A percentile compares a stretch with the other conserved stretches of the same genome.
Conservation (phyloP, 2,329 filamentous ascomycete genomes). For the Magnaporthales sp. region DNA sequence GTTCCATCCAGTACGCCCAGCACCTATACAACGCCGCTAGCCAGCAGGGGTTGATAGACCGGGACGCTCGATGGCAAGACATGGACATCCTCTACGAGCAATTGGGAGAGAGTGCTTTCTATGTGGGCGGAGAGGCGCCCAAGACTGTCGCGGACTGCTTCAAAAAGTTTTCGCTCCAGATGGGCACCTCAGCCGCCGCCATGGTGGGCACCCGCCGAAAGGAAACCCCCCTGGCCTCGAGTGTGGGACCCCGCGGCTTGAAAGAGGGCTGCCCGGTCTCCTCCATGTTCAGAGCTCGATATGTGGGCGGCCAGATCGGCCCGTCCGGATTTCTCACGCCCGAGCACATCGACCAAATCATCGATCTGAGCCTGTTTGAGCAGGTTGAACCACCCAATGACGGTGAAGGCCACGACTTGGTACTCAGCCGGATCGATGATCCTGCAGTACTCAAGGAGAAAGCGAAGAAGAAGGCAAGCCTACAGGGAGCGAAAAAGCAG, state of each 20-base stretch:
- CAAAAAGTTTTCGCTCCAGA: constrained; percentile 26
- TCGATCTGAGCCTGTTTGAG: constrained; percentile 20
- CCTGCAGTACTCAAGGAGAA: constrained; percentile 1
- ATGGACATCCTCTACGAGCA: constrained; percentile 23
- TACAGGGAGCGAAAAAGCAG: constrained; percentile 4
- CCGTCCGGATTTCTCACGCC: not conserved
- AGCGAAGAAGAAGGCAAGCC: not conserved
- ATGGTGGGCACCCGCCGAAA: constrained; percentile 11
- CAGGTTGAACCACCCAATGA: not conserved
- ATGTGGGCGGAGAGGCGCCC: constrained; percentile 27
- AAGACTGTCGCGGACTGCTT: constrained; percentile 21
- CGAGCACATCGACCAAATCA: constrained; percentile 21
- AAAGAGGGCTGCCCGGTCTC: constrained; percentile 21
- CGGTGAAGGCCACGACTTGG: not conserved
- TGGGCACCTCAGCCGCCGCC: constrained; percentile 22
- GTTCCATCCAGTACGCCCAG: constrained; percentile 23
- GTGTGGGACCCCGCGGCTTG: constrained; percentile 20
- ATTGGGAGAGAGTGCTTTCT: constrained; percentile 24
- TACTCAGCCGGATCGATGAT: not conserved
- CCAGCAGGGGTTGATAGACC: constrained; percentile 17
- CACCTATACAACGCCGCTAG: constrained; percentile 34
- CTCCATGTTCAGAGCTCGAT: constrained; percentile 26
- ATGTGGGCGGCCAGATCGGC: constrained; percentile 10
- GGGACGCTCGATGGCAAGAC: constrained; percentile 25
- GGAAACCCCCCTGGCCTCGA: constrained; percentile 14